Conservation (phyloP, 75 land plant species). For the Picea sitchensis region DNA sequence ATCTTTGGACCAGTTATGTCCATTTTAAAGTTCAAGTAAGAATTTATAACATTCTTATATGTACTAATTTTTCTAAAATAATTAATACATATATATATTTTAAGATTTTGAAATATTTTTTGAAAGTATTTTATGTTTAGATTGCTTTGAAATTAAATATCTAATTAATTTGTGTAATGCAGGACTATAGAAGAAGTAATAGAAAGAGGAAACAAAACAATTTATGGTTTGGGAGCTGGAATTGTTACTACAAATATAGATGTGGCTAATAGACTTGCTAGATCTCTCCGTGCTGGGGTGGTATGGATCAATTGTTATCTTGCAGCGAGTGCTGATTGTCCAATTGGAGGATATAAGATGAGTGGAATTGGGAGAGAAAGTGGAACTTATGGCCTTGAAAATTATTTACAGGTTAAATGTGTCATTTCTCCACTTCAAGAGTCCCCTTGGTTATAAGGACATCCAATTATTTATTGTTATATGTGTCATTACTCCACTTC, state of each 20-base stretch:
- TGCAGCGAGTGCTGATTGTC: conserved; percentile 42
- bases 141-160: not conserved
- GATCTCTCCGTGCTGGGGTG: conserved; percentile 56
- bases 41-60: not conserved
- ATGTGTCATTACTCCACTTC: conserved; percentile 66
- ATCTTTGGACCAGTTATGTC: conserved; percentile 30
- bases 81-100: not conserved
- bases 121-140: no score
- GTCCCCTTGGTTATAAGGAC: conserved; percentile 57
- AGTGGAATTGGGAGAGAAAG: conserved; percentile 76
- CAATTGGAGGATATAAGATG: conserved; percentile 79
- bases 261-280: conserved; percentile 56
- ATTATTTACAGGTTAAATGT: conserved; percentile 59
- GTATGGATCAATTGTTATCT: conserved; percentile 73
- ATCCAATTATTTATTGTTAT: conserved; percentile 18
- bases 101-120: no score
- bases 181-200: conserved; percentile 72
- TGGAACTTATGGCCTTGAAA: conserved; percentile 44
- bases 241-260: conserved; percentile 57
- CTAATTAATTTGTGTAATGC: not conserved
- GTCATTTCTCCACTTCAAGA: conserved; percentile 67
- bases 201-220: conserved; percentile 57
- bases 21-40: conserved; percentile 71
- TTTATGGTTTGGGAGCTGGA: conserved; percentile 76
- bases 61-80: no score